These are phyloP conservation scores for Sporisorium reilianum DNA, from an alignment of 1,284 basidiomycete genomes.

Conservation along the genomic window DNA sequence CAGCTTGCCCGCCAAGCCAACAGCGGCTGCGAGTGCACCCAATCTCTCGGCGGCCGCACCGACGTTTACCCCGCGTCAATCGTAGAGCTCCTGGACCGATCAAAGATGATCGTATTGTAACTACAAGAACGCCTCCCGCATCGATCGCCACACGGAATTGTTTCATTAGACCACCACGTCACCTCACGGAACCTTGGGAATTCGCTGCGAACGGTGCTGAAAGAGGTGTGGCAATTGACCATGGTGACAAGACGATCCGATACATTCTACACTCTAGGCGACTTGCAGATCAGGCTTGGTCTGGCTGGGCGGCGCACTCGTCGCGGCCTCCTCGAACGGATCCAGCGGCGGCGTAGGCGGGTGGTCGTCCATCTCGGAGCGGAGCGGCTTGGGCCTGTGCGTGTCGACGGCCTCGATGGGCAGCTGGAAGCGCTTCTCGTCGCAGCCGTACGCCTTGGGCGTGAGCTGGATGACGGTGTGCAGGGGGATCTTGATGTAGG, in stretches of 20 bases:
- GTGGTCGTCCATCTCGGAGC: slow-evolving; percentile 28
- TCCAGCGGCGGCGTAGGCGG: slow-evolving; percentile 50
- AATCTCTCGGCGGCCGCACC: slow-evolving; percentile 36
- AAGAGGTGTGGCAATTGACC: slow-evolving; percentile 3
- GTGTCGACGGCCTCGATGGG: slow-evolving; percentile 69
- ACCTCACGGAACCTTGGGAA: not conserved
- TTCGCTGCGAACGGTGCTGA: no score
- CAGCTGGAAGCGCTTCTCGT: slow-evolving; percentile 83
- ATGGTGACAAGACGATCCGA: not conserved
- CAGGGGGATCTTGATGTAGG: slow-evolving; percentile 88
- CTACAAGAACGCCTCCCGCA: no score
- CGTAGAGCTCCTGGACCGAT: not conserved
- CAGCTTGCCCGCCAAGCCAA: slow-evolving; percentile 20
- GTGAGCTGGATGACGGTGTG: slow-evolving; percentile 98
- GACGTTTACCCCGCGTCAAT: slow-evolving; percentile 28
- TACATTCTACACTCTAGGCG: not conserved
- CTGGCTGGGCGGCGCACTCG: slow-evolving; percentile 42
- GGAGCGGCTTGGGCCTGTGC: slow-evolving; percentile 62
- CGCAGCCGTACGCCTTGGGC: slow-evolving; percentile 97
- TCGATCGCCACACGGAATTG: not conserved
- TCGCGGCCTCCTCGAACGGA: slow-evolving; percentile 45
- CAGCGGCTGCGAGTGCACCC: slow-evolving; percentile 1
- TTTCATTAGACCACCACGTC: not conserved
- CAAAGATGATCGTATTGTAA: no score
- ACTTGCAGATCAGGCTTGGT: slow-evolving; percentile 14